These are phyloP conservation scores for Candida freyschussii DNA, from an alignment of 1,139 yeast genomes.

Conservation along the genomic window DNA sequence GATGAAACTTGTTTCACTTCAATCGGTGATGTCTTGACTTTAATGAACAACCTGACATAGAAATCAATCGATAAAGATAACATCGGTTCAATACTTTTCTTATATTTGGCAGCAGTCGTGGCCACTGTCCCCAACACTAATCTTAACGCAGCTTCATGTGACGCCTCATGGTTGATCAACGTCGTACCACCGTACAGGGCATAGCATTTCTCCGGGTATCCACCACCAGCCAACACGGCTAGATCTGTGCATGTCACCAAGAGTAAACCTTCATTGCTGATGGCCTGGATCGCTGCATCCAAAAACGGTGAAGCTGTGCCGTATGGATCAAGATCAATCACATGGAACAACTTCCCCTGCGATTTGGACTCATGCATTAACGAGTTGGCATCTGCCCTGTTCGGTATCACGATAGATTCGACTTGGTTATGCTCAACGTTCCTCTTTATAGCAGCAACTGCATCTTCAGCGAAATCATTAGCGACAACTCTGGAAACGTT, in stretches of 20 bases:
- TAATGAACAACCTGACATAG: slow-evolving; percentile 80
- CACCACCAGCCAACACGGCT: slow-evolving; percentile 91
- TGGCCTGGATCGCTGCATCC: slow-evolving; percentile 80
- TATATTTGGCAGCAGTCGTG: slow-evolving; percentile 83
- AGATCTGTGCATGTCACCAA: slow-evolving; percentile 94
- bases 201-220: slow-evolving; percentile 95
- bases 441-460: slow-evolving; percentile 74
- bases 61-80: slow-evolving; percentile 84
- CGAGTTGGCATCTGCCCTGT: slow-evolving; percentile 84
- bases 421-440: slow-evolving; percentile 68
- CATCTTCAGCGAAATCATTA: slow-evolving; percentile 80
- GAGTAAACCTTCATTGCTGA: slow-evolving; percentile 77
- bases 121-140: slow-evolving; percentile 74
- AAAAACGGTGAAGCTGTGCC: slow-evolving; percentile 96
- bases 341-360: slow-evolving; percentile 54
- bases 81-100: slow-evolving; percentile 80
- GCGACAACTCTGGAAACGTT: slow-evolving; percentile 69
- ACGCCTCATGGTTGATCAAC: slow-evolving; percentile 59
- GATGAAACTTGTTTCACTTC: slow-evolving; percentile 72
- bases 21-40: slow-evolving; percentile 71
- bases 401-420: slow-evolving; percentile 49
- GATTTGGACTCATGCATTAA: slow-evolving; percentile 58
- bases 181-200: slow-evolving; percentile 94
- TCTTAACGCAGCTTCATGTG: slow-evolving; percentile 91
- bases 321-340: slow-evolving; percentile 92